Evolutionary conservation across 208 protist species (phyloP).

Genomic region (Tetramitus jugosus): DNA sequence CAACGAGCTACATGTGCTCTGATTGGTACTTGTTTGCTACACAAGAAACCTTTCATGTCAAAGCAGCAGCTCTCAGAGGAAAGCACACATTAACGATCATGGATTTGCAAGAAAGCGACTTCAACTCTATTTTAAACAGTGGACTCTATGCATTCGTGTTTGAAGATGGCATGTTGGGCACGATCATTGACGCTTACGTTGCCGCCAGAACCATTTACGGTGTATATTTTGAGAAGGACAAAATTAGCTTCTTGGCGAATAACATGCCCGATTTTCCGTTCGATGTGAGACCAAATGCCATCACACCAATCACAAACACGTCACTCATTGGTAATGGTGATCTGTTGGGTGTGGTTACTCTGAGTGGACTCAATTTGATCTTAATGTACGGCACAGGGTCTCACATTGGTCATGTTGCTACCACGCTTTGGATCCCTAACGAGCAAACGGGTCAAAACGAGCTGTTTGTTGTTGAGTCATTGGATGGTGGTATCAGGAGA

Average conservation of each 20-base stretch:
- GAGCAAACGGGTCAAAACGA: too few relatives aligned
- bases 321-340: background rate
- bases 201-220: background rate
- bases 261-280: background rate
- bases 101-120: background rate
- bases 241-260: background rate
- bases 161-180: conserved; percentile 1
- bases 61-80: background rate
- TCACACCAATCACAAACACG: too few relatives aligned
- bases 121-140: background rate
- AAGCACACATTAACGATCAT: background rate
- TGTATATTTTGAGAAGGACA: conserved; percentile 11
- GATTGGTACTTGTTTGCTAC: conserved; percentile 18
- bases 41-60: background rate
- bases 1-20: background rate
- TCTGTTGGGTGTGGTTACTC: background rate
- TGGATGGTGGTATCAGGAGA: background rate
- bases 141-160: background rate
- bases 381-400: conserved; percentile 18
- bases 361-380: conserved; percentile 1
- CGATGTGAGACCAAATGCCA: too few relatives aligned
- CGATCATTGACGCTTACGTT: conserved; percentile 7
- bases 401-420: conserved; percentile 3
- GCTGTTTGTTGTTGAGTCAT: background rate
- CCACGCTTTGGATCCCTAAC: background rate